Evolutionary conservation across 495 filamentous ascomycete species (phyloP).

Genomic region (Podospora tetraspora): DNA sequence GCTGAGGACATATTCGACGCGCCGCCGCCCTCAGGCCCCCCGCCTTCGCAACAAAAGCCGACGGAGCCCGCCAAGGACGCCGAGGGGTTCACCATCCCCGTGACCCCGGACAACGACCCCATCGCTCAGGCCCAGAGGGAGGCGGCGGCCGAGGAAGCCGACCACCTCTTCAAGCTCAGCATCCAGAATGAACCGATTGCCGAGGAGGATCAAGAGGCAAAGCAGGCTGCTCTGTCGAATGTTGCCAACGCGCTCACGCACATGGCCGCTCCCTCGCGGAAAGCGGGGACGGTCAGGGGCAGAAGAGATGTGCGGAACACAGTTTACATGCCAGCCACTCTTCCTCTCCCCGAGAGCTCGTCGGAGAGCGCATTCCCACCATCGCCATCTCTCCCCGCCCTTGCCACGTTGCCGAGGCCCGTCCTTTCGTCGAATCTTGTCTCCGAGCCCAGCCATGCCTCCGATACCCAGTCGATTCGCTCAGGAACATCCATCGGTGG

Average conservation of each 20-base stretch:
- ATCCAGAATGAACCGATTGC: conserved; percentile 90
- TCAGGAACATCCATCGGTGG: conserved; percentile 73
- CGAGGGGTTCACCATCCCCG: conserved; percentile 67
- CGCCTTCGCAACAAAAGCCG: conserved; percentile 39
- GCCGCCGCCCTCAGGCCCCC: conserved; percentile 42
- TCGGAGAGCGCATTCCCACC: conserved; percentile 42
- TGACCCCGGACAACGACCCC: conserved; percentile 59
- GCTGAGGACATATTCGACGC: conserved; percentile 40
- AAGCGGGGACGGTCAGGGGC: conserved; percentile 74
- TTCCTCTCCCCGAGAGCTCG: conserved; percentile 35
- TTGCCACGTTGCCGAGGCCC: conserved; percentile 30
- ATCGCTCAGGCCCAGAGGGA: conserved; percentile 80
- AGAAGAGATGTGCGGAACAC: conserved; percentile 89
- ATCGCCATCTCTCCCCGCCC: conserved; percentile 42
- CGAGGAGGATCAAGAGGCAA: conserved; percentile 84
- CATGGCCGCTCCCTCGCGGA: conserved; percentile 56
- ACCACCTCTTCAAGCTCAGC: conserved; percentile 80
- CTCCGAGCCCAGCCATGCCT: conserved; percentile 52
- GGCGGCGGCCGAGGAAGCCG: conserved; percentile 56
- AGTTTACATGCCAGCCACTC: conserved; percentile 59
- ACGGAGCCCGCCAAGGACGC: conserved; percentile 45
- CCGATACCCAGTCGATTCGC: conserved; percentile 86
- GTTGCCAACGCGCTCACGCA: conserved; percentile 75
- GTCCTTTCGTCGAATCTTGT: conserved; percentile 41
- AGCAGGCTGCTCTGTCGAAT: conserved; percentile 75